Conservation (phyloP, 306 rosid genomes). For the Crotalaria pallida region DNA sequence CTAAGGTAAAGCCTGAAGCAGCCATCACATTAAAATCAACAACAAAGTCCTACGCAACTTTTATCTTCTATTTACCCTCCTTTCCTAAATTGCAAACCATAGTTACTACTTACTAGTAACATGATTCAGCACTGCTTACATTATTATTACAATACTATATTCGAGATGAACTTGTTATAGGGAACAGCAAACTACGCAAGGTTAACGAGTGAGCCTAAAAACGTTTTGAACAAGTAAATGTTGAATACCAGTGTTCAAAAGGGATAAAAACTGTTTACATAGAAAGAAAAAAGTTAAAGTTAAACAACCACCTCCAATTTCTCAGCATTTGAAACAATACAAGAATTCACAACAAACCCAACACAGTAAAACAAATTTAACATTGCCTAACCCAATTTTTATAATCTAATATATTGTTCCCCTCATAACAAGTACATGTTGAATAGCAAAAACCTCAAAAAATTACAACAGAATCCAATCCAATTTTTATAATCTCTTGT, state of each 20-base stretch:
- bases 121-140: no score
- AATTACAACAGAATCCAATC: no score
- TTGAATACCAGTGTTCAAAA: not conserved
- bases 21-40: conserved; percentile 1
- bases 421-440: not conserved
- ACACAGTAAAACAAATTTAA: not conserved
- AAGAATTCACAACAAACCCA: not conserved
- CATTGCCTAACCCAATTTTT: not conserved
- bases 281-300: not conserved
- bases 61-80: not conserved
- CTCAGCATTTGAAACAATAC: not conserved
- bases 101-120: no score
- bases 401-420: not conserved
- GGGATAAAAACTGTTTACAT: not conserved
- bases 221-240: no score
- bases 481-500: no score
- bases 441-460: no score
- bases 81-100: not conserved
- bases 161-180: no score
- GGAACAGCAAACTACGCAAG: no score
- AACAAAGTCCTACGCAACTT: not conserved
- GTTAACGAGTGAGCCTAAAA: no score
- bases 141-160: no score
- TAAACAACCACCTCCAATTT: not conserved
- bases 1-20: not conserved